Evolutionary conservation across 352 stramenopile genomes (phyloP).

Genomic region (Phytophthora macrochlamydospora): DNA sequence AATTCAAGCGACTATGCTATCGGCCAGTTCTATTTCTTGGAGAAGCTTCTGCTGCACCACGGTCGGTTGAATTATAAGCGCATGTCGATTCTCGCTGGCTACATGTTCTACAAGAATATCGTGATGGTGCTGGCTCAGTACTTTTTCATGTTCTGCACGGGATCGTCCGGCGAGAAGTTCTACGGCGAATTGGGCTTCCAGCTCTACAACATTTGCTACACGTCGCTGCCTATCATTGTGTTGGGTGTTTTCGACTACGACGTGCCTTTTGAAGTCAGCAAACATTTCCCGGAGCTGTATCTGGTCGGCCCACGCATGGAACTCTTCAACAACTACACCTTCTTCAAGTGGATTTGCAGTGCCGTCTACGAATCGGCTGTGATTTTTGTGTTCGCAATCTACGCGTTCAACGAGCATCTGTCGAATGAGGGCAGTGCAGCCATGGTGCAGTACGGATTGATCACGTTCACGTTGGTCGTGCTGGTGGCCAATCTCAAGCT

Average conservation of each 20-base stretch:
- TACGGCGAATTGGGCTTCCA: slow-evolving; percentile 82
- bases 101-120: slow-evolving; percentile 99
- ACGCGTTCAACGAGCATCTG: slow-evolving; percentile 72
- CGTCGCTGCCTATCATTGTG: slow-evolving; percentile 90
- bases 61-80: slow-evolving; percentile 97
- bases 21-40: slow-evolving; percentile 96
- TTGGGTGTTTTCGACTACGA: slow-evolving; percentile 85
- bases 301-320: slow-evolving; percentile 73
- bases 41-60: slow-evolving; percentile 96
- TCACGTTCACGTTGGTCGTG: slow-evolving; percentile 94
- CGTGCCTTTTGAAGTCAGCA: slow-evolving; percentile 64
- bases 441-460: slow-evolving; percentile 91
- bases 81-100: slow-evolving; percentile 93
- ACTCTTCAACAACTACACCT: slow-evolving; percentile 83
- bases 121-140: slow-evolving; percentile 90
- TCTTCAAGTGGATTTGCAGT: slow-evolving; percentile 88
- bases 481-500: slow-evolving; percentile 95
- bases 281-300: slow-evolving; percentile 81
- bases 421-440: slow-evolving; percentile 86
- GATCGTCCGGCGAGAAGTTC: slow-evolving; percentile 90
- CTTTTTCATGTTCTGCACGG: slow-evolving; percentile 92
- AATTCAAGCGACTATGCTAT: slow-evolving; percentile 98
- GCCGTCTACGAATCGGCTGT: slow-evolving; percentile 72
- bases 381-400: slow-evolving; percentile 75
- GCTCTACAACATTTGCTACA: slow-evolving; percentile 95